These are phyloP conservation scores for Xylaria acuta DNA, from an alignment of 495 filamentous ascomycete genomes.

Conservation along the genomic window DNA sequence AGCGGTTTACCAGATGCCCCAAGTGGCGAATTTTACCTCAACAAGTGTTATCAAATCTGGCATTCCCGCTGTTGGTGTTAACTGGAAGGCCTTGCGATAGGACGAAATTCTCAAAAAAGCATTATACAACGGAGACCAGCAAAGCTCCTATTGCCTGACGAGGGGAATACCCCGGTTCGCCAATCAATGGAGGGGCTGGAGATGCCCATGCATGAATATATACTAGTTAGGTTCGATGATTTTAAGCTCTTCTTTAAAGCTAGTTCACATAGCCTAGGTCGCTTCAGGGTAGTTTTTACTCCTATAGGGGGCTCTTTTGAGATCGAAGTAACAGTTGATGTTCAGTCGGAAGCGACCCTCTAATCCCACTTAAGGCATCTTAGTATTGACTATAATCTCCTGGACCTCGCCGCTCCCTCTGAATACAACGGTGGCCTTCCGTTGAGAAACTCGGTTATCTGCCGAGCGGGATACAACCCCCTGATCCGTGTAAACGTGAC, in stretches of 20 bases:
- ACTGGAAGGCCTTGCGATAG: background rate
- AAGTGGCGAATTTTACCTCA: background rate
- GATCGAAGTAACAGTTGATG: background rate
- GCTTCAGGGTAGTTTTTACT: background rate
- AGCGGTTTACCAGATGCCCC: background rate
- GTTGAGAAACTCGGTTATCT: background rate
- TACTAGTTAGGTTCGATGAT: background rate
- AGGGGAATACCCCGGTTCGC: background rate
- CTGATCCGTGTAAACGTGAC: background rate
- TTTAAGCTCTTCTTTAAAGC: background rate
- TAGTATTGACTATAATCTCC: background rate
- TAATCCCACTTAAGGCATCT: conserved; percentile 1
- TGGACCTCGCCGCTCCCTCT: background rate
- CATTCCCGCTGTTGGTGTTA: background rate
- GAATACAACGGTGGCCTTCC: background rate
- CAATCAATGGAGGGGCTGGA: background rate
- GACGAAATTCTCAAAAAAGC: background rate
- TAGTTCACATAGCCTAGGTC: background rate
- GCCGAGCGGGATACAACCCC: background rate
- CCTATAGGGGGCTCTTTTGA: background rate
- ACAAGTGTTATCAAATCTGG: background rate
- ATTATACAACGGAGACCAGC: background rate
- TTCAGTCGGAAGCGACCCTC: background rate
- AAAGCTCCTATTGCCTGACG: background rate
- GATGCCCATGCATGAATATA: background rate